Evolutionary conservation across 352 stramenopile species (phyloP).

Genomic region (Pythium utonaiense): DNA sequence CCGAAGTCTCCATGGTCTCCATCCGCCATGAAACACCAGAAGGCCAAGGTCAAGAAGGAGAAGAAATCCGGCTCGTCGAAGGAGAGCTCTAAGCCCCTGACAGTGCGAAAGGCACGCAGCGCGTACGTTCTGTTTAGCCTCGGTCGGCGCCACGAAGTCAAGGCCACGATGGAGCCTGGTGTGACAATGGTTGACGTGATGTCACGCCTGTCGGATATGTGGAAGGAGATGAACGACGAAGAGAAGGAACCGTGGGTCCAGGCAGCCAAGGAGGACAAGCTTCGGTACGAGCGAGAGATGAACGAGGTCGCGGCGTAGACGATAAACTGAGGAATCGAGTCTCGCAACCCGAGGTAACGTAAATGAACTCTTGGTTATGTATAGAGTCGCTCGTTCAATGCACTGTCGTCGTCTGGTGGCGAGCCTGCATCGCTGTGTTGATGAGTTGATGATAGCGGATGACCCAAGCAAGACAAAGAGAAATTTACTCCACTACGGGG

Average conservation of each 20-base stretch:
- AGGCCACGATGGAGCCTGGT: constrained; percentile 27
- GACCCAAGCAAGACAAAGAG: too few species aligned
- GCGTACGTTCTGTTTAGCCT: constrained; percentile 43
- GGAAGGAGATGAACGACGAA: constrained; percentile 36
- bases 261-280: constrained; percentile 25
- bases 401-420: too few species aligned
- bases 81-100: constrained; percentile 1
- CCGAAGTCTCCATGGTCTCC: constrained; percentile 36
- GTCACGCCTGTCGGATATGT: constrained; percentile 28
- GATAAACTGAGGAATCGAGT: too few species aligned
- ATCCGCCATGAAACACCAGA: constrained; percentile 35
- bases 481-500: too few species aligned
- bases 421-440: too few species aligned
- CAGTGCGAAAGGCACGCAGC: constrained; percentile 29
- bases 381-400: too few species aligned
- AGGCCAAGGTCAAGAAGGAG: constrained; percentile 20
- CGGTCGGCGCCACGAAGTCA: constrained; percentile 33
- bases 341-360: too few species aligned
- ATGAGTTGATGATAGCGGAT: too few species aligned
- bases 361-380: too few species aligned
- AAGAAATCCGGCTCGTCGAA: neutral
- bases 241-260: constrained; percentile 33
- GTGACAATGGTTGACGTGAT: constrained; percentile 37
- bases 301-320: constrained; percentile 45
- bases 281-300: constrained; percentile 46